Percentiles rank a stretch among this genome's conserved stretches.
These are phyloP conservation scores for Verticillium zaregamsianum DNA, from an alignment of 2,329 filamentous ascomycete species.

Conservation along the genomic window DNA sequence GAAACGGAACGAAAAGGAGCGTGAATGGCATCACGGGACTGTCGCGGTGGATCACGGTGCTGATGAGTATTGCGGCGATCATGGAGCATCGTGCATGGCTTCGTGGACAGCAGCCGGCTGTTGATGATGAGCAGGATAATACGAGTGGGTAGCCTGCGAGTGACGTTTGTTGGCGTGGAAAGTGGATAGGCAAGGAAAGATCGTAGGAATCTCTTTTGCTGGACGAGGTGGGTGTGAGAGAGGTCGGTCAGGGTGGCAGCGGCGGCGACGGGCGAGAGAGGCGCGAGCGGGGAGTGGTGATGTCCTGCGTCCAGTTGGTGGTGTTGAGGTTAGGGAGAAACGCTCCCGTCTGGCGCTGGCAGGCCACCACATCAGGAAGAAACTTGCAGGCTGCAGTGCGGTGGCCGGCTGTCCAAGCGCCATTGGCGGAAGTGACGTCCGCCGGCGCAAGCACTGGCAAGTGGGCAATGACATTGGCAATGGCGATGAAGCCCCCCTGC, in stretches of 20 bases:
- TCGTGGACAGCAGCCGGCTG: not conserved
- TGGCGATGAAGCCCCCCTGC: no score
- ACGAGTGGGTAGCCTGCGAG: no score
- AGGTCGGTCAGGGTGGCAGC: not conserved
- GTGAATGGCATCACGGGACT: not conserved
- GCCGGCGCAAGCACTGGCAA: no score
- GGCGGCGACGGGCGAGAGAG: not conserved
- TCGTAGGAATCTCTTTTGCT: no score
- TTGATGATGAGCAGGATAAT: not conserved
- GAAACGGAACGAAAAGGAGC: not conserved
- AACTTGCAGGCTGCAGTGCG: not conserved
- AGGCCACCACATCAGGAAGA: not conserved
- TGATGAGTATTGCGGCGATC: not conserved
- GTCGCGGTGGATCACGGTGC: not conserved
- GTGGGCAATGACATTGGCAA: no score
- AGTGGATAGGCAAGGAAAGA: no score
- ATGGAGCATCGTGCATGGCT: not conserved
- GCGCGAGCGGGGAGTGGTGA: not conserved
- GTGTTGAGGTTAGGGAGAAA: not conserved
- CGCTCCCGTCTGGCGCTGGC: not conserved
- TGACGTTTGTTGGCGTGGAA: no score
- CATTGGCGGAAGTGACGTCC: not conserved
- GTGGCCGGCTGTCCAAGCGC: not conserved
- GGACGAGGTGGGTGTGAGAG: not conserved
- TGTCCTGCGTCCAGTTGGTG: not conserved